Evolutionary conservation across 768 basidiomycete species (phyloP).

Genomic region (Mycena rosella): DNA sequence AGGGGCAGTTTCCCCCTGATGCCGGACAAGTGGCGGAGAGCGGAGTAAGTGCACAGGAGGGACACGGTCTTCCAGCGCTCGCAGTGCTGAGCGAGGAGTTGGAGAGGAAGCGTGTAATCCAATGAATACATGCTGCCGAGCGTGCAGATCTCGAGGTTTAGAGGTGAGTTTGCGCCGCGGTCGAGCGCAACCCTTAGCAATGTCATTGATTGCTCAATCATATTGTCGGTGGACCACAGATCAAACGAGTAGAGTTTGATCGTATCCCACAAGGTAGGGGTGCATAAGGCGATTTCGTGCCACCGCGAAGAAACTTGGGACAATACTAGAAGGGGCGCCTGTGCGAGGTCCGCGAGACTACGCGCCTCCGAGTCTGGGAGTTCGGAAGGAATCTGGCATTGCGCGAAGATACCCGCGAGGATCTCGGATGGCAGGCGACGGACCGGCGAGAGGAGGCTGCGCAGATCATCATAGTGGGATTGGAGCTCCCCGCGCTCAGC

Average conservation of each 20-base stretch:
- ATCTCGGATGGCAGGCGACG: constrained; percentile 10
- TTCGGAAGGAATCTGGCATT: neutral
- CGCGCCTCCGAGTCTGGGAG: neutral
- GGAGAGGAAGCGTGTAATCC: neutral
- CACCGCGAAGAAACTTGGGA: constrained; percentile 1
- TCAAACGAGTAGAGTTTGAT: neutral
- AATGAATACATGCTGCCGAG: neutral
- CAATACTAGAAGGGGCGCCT: neutral
- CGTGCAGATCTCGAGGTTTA: neutral
- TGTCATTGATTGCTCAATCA: neutral
- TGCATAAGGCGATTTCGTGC: neutral
- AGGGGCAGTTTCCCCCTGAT: constrained; percentile 1
- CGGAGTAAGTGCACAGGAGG: neutral
- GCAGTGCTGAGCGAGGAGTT: constrained; percentile 1
- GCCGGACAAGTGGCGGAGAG: neutral
- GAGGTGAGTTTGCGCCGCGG: neutral
- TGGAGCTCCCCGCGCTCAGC: neutral
- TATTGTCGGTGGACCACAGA: neutral
- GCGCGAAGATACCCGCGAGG: neutral
- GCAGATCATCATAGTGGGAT: neutral
- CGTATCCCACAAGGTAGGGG: constrained; percentile 7
- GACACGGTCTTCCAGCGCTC: constrained; percentile 3
- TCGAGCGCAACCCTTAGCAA: neutral
- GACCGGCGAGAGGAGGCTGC: neutral
- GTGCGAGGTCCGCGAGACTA: neutral